phyloP scores from a whole-genome alignment of 129 eudicot species.

The Cynara cardunculus region DNA sequence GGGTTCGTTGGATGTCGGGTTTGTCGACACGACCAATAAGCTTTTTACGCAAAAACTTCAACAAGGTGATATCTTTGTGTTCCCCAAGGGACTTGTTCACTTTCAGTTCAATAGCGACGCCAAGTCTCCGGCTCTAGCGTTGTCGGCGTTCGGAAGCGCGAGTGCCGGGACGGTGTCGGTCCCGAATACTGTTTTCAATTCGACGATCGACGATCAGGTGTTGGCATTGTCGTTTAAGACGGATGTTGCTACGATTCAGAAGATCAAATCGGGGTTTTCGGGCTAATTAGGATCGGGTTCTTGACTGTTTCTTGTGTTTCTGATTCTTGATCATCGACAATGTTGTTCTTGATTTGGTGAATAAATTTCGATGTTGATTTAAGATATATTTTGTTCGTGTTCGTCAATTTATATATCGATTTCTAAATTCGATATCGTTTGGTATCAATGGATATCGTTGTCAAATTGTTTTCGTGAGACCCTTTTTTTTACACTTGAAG shows the following conservation, averaged over 20 bases:
- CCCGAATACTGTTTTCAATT: constrained; percentile 20
- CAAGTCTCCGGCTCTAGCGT: constrained; percentile 12
- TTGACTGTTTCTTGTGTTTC: neutral
- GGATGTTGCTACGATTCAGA: constrained; percentile 27
- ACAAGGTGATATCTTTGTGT: constrained; percentile 28
- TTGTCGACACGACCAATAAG: constrained; percentile 29
- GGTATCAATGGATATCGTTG: too few relatives aligned
- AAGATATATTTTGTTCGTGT: neutral
- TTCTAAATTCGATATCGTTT: too few relatives aligned
- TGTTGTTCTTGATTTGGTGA: neutral
- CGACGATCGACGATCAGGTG: constrained; percentile 5
- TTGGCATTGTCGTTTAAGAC: constrained; percentile 28
- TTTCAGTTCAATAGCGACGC: constrained; percentile 24
- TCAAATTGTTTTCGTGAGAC: too few relatives aligned
- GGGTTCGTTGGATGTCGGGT: constrained; percentile 25
- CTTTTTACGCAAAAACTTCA: constrained; percentile 24
- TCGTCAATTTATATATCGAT: neutral
- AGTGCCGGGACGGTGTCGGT: constrained; percentile 16
- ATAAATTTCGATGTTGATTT: constrained; percentile 5
- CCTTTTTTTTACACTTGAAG: too few relatives aligned
- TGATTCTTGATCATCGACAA: neutral
- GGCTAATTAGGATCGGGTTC: neutral
- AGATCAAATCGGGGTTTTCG: constrained; percentile 23
- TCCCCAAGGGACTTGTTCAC: constrained; percentile 34
- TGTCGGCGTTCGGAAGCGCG: constrained; percentile 24